phyloP scores from a whole-genome alignment of 441 rosid species.

The Aleurites moluccanus region DNA sequence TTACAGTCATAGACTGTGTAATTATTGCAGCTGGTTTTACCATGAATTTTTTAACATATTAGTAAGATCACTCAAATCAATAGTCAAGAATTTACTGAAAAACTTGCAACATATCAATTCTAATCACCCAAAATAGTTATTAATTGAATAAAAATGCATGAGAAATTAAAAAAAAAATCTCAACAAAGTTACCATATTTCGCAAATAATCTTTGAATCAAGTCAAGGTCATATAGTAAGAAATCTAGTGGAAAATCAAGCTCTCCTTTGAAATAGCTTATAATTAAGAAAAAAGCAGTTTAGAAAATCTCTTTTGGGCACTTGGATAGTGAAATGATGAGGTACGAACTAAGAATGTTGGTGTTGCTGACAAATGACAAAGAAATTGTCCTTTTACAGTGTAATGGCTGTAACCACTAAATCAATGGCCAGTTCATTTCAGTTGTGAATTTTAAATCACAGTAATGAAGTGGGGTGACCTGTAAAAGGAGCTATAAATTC shows the following conservation, averaged over 20 bases:
- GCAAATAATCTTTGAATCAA: neutral
- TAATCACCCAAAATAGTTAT: neutral
- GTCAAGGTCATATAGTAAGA: neutral
- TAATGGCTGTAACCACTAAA: no score
- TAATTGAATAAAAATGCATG: neutral
- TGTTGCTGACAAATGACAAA: neutral
- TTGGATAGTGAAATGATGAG: neutral
- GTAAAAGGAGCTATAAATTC: neutral
- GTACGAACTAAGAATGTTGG: neutral
- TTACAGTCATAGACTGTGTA: neutral
- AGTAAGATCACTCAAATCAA: neutral
- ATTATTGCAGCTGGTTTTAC: neutral
- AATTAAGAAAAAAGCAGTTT: neutral
- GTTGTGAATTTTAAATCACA: neutral
- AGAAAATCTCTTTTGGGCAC: neutral
- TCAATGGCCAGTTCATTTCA: neutral
- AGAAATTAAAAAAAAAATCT: neutral
- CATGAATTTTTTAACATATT: neutral
- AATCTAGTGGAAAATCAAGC: neutral
- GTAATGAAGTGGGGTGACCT: neutral
- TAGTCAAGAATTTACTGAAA: neutral
- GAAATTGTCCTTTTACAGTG: neutral
- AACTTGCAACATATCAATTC: neutral
- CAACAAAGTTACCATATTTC: neutral
- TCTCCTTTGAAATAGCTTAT: neutral